These are phyloP conservation scores for Ogataea nakhonphanomensis DNA, from an alignment of 805 yeast genomes.

Conservation along the genomic window DNA sequence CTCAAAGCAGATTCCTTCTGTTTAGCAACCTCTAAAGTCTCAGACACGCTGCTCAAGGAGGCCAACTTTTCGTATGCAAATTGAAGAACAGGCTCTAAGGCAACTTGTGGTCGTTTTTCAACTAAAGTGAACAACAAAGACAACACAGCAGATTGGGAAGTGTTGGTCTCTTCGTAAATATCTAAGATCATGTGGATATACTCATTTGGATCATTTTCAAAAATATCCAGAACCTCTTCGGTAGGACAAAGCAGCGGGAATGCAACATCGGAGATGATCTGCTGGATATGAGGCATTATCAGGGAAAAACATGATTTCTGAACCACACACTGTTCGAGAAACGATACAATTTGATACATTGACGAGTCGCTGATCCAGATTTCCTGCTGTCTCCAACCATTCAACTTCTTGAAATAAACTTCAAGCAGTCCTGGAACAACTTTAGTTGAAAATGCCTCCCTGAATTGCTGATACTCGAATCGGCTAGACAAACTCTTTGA, in stretches of 20 bases:
- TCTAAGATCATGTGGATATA: slow-evolving; percentile 78
- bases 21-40: slow-evolving; percentile 51
- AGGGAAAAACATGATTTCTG: slow-evolving; percentile 63
- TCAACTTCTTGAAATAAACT: slow-evolving; percentile 62
- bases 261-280: slow-evolving; percentile 66
- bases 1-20: slow-evolving; percentile 78
- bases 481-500: slow-evolving; percentile 43
- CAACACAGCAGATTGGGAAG: slow-evolving; percentile 80
- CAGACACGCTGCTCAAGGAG: slow-evolving; percentile 34
- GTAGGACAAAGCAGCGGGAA: slow-evolving; percentile 77
- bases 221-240: slow-evolving; percentile 67
- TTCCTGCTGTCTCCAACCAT: slow-evolving; percentile 62
- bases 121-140: slow-evolving; percentile 70
- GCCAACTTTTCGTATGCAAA: slow-evolving; percentile 54
- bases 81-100: slow-evolving; percentile 57
- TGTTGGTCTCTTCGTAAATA: slow-evolving; percentile 52
- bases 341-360: slow-evolving; percentile 61
- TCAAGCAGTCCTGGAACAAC: slow-evolving; percentile 72
- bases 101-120: slow-evolving; percentile 57
- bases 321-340: slow-evolving; percentile 58
- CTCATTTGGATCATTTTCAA: slow-evolving; percentile 88
- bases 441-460: slow-evolving; percentile 46
- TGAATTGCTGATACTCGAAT: slow-evolving; percentile 60
- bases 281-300: slow-evolving; percentile 65
- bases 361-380: slow-evolving; percentile 70